Evolutionary conservation across 495 filamentous ascomycete species (phyloP).

Genomic region (Penicillium canariense): DNA sequence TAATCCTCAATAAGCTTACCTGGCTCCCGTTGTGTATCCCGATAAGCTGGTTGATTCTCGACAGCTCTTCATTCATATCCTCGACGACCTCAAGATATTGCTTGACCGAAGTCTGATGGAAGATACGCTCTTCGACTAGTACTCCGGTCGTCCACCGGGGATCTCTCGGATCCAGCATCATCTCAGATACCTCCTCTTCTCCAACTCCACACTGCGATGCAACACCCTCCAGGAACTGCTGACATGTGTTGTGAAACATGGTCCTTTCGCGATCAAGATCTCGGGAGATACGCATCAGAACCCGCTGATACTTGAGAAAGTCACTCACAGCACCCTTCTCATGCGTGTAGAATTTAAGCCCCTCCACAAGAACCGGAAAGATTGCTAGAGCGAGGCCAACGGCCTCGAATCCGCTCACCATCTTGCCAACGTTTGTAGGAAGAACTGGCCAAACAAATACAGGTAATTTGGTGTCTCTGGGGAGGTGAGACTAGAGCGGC

Average conservation of each 20-base stretch:
- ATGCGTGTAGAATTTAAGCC: not conserved
- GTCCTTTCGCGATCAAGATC: not conserved
- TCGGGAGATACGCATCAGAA: not conserved
- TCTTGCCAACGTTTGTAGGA: not conserved
- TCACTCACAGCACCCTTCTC: not conserved
- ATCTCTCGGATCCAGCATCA: not conserved
- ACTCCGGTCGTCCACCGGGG: not conserved
- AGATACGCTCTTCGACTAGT: not conserved
- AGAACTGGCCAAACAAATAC: not conserved
- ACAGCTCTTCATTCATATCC: not conserved
- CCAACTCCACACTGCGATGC: not conserved
- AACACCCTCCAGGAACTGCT: not conserved
- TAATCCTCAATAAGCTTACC: not conserved
- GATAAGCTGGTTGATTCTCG: not conserved
- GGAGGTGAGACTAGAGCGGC: not conserved
- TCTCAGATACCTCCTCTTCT: not conserved
- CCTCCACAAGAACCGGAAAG: not conserved
- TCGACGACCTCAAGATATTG: not conserved
- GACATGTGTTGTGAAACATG: not conserved
- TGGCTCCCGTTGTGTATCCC: not conserved
- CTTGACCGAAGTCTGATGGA: not conserved
- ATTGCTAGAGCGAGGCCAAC: not conserved
- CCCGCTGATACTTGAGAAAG: not conserved
- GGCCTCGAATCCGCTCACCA: not conserved
- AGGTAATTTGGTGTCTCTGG: not conserved